Evolutionary conservation across 1,139 yeast genomes (phyloP).

Genomic region (Kodamaea sp.): DNA sequence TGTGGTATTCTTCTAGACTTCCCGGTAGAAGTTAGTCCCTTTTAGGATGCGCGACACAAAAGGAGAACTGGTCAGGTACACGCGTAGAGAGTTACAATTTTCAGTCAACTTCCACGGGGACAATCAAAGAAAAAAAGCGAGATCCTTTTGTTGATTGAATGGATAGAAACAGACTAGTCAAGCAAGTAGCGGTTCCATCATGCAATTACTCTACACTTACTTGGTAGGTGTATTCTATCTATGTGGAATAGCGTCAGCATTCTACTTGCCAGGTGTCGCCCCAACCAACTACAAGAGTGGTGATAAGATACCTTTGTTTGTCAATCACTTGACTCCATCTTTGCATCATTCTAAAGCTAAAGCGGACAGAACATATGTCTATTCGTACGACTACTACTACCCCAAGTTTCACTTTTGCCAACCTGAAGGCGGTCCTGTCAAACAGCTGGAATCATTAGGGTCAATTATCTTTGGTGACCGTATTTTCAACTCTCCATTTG

Average conservation of each 20-base stretch:
- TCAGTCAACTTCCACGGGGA: constrained; percentile 18
- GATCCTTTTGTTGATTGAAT: no score
- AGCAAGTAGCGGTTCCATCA: no score
- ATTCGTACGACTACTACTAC: constrained; percentile 84
- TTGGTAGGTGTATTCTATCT: constrained; percentile 21
- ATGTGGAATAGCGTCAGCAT: constrained; percentile 45
- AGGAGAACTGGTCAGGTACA: no score
- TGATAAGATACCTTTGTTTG: constrained; percentile 73
- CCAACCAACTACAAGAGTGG: constrained; percentile 82
- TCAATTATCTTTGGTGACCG: constrained; percentile 94
- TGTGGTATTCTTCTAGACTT: no score
- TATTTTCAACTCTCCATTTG: constrained; percentile 88
- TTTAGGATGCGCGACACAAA: no score
- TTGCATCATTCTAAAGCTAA: constrained; percentile 46
- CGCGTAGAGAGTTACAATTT: no score
- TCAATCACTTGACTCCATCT: constrained; percentile 87
- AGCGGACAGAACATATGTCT: constrained; percentile 50
- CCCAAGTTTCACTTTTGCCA: constrained; percentile 80
- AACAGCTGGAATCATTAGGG: constrained; percentile 89
- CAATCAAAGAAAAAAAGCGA: no score
- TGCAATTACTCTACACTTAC: constrained; percentile 5
- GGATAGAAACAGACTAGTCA: no score
- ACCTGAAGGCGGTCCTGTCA: constrained; percentile 67
- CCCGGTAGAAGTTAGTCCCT: no score
- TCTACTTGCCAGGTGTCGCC: constrained; percentile 93